Evolutionary conservation across 2,329 filamentous ascomycete genomes (phyloP).

Genomic region (Aspergillus niger): DNA sequence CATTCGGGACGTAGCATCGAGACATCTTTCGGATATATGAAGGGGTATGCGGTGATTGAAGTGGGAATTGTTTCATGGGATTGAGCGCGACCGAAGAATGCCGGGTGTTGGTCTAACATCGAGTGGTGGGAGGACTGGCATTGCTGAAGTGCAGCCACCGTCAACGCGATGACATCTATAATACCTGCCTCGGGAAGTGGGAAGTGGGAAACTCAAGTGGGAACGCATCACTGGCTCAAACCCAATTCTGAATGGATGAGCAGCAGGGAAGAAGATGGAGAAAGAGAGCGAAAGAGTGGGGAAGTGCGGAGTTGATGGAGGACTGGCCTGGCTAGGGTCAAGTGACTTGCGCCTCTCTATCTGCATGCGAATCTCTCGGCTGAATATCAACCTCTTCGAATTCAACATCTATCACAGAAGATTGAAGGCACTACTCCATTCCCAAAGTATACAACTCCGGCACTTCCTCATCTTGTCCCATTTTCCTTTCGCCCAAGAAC

Average conservation of each 20-base stretch:
- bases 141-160: background rate
- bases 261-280: background rate
- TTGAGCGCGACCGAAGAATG: background rate
- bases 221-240: background rate
- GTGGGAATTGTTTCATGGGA: background rate
- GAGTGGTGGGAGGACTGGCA: background rate
- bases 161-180: background rate
- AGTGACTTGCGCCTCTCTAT: background rate
- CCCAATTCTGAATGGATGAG: background rate
- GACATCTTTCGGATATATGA: background rate
- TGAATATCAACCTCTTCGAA: background rate
- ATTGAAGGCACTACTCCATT: background rate
- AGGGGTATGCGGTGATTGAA: background rate
- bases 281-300: background rate
- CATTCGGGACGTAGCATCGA: background rate
- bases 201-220: background rate
- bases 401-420: no score
- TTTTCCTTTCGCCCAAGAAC: slow-evolving; percentile 6
- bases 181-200: background rate
- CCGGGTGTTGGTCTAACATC: background rate
- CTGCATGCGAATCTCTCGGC: background rate
- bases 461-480: background rate
- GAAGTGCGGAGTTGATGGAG: background rate
- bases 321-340: background rate
- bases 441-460: background rate